Conservation (phyloP, 805 yeast species). For the Metschnikowia continentalis region DNA sequence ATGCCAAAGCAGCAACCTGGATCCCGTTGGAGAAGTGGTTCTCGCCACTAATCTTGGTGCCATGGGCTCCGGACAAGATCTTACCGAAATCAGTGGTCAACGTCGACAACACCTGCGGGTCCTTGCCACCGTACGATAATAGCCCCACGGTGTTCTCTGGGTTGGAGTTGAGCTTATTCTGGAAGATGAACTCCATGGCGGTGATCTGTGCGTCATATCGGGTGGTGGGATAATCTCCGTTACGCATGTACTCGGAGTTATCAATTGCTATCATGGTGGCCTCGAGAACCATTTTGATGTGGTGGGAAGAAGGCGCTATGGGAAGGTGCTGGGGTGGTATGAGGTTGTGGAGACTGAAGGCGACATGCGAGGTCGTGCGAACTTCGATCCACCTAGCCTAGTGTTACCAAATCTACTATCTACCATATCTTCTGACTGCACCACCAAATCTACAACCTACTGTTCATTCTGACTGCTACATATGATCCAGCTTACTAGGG, state of each 20-base stretch:
- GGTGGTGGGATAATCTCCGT: conserved; percentile 87
- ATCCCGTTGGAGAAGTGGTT: conserved; percentile 74
- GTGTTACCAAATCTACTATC: no score
- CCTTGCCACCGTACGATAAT: conserved; percentile 78
- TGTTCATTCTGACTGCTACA: no score
- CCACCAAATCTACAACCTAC: no score
- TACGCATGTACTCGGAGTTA: conserved; percentile 92
- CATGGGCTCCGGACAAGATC: conserved; percentile 78
- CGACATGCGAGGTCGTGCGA: conserved; percentile 6
- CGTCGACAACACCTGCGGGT: conserved; percentile 85
- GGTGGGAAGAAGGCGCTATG: background rate
- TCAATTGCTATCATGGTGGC: conserved; percentile 95
- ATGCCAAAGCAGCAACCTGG: conserved; percentile 86
- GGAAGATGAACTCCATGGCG: conserved; percentile 81
- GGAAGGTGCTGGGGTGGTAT: background rate
- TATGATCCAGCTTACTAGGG: conserved; percentile 9
- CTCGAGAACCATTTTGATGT: conserved; percentile 72
- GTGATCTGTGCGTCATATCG: conserved; percentile 92
- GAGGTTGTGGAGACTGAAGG: conserved; percentile 8
- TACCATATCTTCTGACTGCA: no score
- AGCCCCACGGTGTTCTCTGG: conserved; percentile 95
- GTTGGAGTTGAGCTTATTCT: conserved; percentile 78
- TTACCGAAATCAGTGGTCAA: conserved; percentile 85
- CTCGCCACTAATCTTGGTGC: conserved; percentile 64
- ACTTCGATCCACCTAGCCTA: background rate